A percentile compares a stretch with the other conserved stretches of the same genome.
phyloP scores from a whole-genome alignment of 1,284 basidiomycete genomes.

The Cryptococcus sp. region DNA sequence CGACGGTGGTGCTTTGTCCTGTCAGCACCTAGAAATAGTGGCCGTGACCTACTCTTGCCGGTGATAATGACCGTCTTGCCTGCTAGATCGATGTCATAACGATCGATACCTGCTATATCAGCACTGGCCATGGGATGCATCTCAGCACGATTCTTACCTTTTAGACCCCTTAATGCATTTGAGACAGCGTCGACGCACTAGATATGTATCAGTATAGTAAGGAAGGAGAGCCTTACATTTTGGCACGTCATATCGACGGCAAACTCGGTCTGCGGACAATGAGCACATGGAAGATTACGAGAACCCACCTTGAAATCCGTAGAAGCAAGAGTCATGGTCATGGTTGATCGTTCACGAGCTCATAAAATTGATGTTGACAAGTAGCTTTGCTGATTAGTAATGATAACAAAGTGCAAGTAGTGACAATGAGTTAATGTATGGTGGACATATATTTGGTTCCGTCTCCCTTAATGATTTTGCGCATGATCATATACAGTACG shows the following conservation, averaged over 20 bases:
- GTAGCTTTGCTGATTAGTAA: no score
- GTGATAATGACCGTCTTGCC: constrained; percentile 46
- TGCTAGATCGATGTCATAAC: constrained; percentile 46
- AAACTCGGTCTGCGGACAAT: constrained; percentile 42
- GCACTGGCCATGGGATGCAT: neutral
- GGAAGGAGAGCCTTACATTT: constrained; percentile 23
- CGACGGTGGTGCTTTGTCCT: constrained; percentile 42
- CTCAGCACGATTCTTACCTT: constrained; percentile 12
- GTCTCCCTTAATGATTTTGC: no score
- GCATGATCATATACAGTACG: neutral
- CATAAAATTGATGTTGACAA: no score
- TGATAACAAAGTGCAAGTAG: no score
- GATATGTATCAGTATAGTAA: neutral
- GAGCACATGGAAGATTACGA: neutral
- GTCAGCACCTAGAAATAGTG: neutral
- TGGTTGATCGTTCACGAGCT: no score
- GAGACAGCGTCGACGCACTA: constrained; percentile 46
- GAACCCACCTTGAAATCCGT: constrained; percentile 5
- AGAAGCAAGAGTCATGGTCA: constrained; percentile 7
- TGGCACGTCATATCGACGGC: constrained; percentile 50
- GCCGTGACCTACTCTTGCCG: constrained; percentile 36
- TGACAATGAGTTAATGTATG: no score
- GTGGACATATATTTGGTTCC: no score
- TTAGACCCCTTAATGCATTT: constrained; percentile 29
- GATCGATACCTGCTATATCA: constrained; percentile 33